phyloP scores from a whole-genome alignment of 495 filamentous ascomycete species.

The Penicillium coprophilum region DNA sequence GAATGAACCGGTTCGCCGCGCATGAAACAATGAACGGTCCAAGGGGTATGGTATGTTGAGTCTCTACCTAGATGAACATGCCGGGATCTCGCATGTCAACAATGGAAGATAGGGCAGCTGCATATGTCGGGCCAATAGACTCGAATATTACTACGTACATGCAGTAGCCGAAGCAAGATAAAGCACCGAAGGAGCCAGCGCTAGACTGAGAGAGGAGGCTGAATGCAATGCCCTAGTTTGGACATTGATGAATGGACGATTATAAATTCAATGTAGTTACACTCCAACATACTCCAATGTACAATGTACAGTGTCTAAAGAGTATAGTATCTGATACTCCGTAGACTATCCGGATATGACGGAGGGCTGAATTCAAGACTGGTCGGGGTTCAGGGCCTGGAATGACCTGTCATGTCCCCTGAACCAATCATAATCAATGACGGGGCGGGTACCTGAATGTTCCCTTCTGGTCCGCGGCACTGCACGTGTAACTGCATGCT shows the following conservation, averaged over 20 bases:
- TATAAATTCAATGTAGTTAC: no score
- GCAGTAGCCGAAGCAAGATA: conserved; percentile 11
- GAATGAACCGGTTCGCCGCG: not conserved
- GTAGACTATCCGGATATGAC: not conserved
- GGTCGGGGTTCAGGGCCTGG: conserved; percentile 16
- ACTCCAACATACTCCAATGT: no score
- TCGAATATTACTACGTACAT: conserved; percentile 11
- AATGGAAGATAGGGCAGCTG: not conserved
- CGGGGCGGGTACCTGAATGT: conserved; percentile 33
- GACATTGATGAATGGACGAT: not conserved
- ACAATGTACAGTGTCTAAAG: no score
- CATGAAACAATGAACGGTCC: not conserved
- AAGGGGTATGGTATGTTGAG: conserved; percentile 5
- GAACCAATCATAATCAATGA: conserved; percentile 21
- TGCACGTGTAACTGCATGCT: conserved; percentile 15
- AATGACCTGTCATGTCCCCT: conserved; percentile 26
- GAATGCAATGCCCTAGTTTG: not conserved
- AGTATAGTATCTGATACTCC: not conserved
- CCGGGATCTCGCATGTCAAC: conserved; percentile 5
- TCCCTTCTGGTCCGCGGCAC: conserved; percentile 16
- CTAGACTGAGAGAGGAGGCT: not conserved
- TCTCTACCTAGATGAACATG: conserved; percentile 9
- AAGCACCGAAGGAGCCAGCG: not conserved
- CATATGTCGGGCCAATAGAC: not conserved
- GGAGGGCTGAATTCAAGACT: not conserved